Percentiles rank a stretch among this genome's conserved stretches.
Evolutionary conservation across 768 basidiomycete species (phyloP).

Genomic region (Cystobasidium ongulense): DNA sequence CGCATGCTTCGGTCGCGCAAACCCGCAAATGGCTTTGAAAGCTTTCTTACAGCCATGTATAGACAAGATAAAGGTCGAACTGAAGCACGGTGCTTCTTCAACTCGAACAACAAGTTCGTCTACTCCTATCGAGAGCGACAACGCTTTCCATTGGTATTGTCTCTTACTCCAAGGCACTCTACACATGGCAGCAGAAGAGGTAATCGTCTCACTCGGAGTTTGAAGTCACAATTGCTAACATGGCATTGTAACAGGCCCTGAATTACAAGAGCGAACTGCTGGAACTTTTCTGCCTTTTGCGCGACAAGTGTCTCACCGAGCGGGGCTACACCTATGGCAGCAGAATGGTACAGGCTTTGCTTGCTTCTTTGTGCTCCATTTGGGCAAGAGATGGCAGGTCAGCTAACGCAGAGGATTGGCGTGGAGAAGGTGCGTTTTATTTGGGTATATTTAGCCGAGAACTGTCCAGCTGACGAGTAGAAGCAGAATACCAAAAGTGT

Average conservation of each 20-base stretch:
- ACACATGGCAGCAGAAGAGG: slow-evolving; percentile 49
- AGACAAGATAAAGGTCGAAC: slow-evolving; percentile 68
- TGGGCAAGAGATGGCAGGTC: slow-evolving; percentile 75
- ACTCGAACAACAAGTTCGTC: slow-evolving; percentile 61
- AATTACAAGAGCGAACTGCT: slow-evolving; percentile 59
- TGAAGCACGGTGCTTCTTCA: slow-evolving; percentile 60
- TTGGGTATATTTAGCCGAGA: background rate
- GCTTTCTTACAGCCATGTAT: slow-evolving; percentile 73
- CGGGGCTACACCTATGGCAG: slow-evolving; percentile 74
- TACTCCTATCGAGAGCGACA: slow-evolving; percentile 50
- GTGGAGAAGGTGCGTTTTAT: slow-evolving; percentile 55
- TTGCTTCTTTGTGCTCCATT: slow-evolving; percentile 68
- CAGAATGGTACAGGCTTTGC: slow-evolving; percentile 62
- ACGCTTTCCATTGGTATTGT: slow-evolving; percentile 74
- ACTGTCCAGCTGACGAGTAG: slow-evolving; percentile 50
- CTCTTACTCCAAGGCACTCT: slow-evolving; percentile 71
- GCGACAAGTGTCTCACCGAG: slow-evolving; percentile 66
- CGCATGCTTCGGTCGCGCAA: slow-evolving; percentile 68
- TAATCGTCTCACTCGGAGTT: background rate
- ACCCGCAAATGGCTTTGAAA: slow-evolving; percentile 64
- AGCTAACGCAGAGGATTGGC: slow-evolving; percentile 68
- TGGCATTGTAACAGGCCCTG: slow-evolving; percentile 51
- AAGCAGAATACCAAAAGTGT: slow-evolving; percentile 62
- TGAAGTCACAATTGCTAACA: slow-evolving; percentile 23
- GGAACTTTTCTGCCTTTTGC: slow-evolving; percentile 57